These are phyloP conservation scores for Sporormia fimetaria DNA, from an alignment of 495 filamentous ascomycete species.

Conservation along the genomic window DNA sequence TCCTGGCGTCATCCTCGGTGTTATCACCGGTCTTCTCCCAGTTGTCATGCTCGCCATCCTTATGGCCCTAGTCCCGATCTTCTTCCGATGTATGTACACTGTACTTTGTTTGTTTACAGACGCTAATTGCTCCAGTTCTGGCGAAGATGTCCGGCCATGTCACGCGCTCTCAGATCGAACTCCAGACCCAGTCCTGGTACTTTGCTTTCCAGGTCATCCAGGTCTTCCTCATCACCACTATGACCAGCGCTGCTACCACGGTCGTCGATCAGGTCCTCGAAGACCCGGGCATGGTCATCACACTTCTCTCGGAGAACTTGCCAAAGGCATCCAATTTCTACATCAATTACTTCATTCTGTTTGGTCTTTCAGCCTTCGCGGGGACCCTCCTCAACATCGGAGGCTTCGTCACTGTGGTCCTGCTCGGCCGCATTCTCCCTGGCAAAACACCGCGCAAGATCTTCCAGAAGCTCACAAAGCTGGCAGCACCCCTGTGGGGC, in stretches of 20 bases:
- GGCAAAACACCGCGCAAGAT: slow-evolving; percentile 65
- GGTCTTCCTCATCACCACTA: slow-evolving; percentile 80
- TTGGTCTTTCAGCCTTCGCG: slow-evolving; percentile 75
- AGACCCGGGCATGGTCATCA: slow-evolving; percentile 48
- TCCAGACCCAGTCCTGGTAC: slow-evolving; percentile 83
- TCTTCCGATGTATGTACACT: slow-evolving; percentile 56
- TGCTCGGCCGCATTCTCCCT: slow-evolving; percentile 59
- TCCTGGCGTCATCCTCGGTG: slow-evolving; percentile 59
- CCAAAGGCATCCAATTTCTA: slow-evolving; percentile 87
- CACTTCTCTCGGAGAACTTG: slow-evolving; percentile 59
- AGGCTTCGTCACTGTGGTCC: slow-evolving; percentile 62
- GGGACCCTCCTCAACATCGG: slow-evolving; percentile 64
- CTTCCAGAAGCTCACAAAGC: slow-evolving; percentile 53
- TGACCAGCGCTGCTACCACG: slow-evolving; percentile 64
- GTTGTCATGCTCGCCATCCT: slow-evolving; percentile 68
- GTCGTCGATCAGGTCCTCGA: slow-evolving; percentile 52
- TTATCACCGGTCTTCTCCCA: slow-evolving; percentile 78
- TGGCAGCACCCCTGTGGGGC: slow-evolving; percentile 68
- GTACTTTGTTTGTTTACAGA: neutral
- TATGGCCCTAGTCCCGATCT: slow-evolving; percentile 79
- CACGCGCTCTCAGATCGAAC: slow-evolving; percentile 64
- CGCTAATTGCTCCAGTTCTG: slow-evolving; percentile 41
- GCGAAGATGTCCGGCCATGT: slow-evolving; percentile 72
- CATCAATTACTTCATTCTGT: slow-evolving; percentile 87
- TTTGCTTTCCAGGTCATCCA: slow-evolving; percentile 94